Percentiles rank a stretch among this genome's conserved stretches.
Evolutionary conservation across 75 land plant genomes (phyloP).

Genomic region (Picea sitchensis): DNA sequence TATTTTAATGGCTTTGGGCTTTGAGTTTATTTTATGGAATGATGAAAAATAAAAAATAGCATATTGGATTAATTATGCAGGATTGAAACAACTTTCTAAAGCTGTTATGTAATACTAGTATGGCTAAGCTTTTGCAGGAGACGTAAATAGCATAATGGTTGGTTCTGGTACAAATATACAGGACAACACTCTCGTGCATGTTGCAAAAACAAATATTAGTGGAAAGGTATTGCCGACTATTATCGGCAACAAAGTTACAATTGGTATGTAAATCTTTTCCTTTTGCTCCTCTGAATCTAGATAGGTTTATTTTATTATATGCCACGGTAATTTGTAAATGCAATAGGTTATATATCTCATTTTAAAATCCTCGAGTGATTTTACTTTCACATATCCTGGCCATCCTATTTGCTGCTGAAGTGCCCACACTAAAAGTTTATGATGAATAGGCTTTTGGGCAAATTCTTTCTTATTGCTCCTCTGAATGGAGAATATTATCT

Average conservation of each 20-base stretch:
- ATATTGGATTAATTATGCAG: background rate
- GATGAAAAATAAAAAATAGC: background rate
- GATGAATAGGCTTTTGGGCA: background rate
- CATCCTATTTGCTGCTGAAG: too few species aligned
- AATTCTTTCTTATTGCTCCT: background rate
- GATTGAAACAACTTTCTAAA: background rate
- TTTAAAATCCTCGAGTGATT: too few species aligned
- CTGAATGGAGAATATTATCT: background rate
- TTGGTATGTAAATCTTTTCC: constrained; percentile 24
- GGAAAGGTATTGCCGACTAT: constrained; percentile 46
- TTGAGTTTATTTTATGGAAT: background rate
- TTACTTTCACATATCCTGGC: too few species aligned
- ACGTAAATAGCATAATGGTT: constrained; percentile 42
- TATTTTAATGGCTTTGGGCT: background rate
- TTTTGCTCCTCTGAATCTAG: background rate
- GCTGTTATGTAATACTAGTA: background rate
- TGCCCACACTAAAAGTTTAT: too few species aligned
- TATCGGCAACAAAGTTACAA: constrained; percentile 47
- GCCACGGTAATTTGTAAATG: background rate
- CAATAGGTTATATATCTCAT: too few species aligned
- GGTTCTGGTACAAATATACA: constrained; percentile 56
- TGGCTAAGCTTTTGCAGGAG: constrained; percentile 29
- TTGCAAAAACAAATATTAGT: constrained; percentile 44
- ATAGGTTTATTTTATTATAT: background rate
- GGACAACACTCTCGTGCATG: constrained; percentile 55